Evolutionary conservation across 1,284 basidiomycete genomes (phyloP), one percentile per base, ranked within the genome.

Genomic region (Moniliella sp.): DNA sequence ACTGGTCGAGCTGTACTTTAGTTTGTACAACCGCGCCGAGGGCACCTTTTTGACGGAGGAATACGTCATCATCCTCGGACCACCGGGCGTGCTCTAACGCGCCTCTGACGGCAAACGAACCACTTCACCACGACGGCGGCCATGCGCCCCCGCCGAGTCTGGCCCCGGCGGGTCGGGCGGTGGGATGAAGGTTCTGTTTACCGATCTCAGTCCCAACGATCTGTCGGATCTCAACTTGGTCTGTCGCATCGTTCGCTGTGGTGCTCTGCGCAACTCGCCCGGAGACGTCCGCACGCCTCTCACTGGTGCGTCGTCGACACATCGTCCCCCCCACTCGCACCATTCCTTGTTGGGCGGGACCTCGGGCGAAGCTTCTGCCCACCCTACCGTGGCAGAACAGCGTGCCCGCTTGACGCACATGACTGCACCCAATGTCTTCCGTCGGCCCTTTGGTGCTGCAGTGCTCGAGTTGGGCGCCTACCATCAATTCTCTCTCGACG

Each of bases 381-480:
- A n/a, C n/a, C n/a, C n/a, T n/a, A 7, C n/a, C 21, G n/a, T n/a
- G n/a, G 43, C 36, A 2, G 43, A 39, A 34, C 40, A 45, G 2
- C 10, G 35, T 2, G 40, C 38, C 14, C 39, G 48, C 7, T n/a
- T n/a, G n/a, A n/a, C n/a, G n/a, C n/a, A n/a, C n/a, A 52, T 54
- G 49, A 35, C 39, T 4, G 35, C 37, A 8, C 45, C 47, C 5
- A 46, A 46, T 33, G 54, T 42, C 28, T 76, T 78, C 49, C 70
- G 88, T 28, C 66, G 86, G 32, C 86, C 88, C 0, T 82, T 94
- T 50, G 88, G 84, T 9, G 93, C 83, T 54, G 86, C 86, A 1
- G 77, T 88, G 3, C 65, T 93, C 32, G 80, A 88, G 50, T 65
- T 94, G 23, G 73, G 75, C 0, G 74, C 81, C 44, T 40, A 51